A percentile compares a stretch with the other conserved stretches of the same genome.
Evolutionary conservation across 805 yeast genomes (phyloP).

Genomic region (Kregervanrija fluxuum): DNA sequence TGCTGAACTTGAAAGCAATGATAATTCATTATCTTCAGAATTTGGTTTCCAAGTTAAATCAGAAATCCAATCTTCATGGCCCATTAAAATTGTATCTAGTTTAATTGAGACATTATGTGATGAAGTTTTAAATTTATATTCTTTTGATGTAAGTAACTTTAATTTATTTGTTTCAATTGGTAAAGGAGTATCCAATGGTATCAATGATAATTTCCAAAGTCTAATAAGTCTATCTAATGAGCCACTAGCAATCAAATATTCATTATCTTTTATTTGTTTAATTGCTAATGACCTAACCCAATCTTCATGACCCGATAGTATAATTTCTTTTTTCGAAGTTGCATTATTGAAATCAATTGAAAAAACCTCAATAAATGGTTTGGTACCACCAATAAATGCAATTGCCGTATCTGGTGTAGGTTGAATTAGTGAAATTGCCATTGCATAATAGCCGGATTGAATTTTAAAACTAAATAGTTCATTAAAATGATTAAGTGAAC

Average conservation of each 20-base stretch:
- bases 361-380: constrained; percentile 45
- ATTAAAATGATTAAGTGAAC: constrained; percentile 18
- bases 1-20: constrained; percentile 78
- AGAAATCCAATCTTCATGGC: constrained; percentile 97
- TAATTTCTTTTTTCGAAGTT: constrained; percentile 33
- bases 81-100: constrained; percentile 92
- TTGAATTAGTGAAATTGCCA: constrained; percentile 30
- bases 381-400: constrained; percentile 71
- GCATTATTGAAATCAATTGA: constrained; percentile 31
- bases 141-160: constrained; percentile 60
- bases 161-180: constrained; percentile 38
- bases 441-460: constrained; percentile 42
- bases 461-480: constrained; percentile 28
- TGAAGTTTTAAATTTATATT: constrained; percentile 47
- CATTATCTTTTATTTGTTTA: constrained; percentile 39
- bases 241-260: constrained; percentile 73
- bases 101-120: constrained; percentile 42
- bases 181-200: constrained; percentile 47
- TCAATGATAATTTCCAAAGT: constrained; percentile 68
- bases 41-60: constrained; percentile 75
- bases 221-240: constrained; percentile 91
- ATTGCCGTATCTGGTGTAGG: constrained; percentile 25
- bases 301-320: constrained; percentile 86
- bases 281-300: constrained; percentile 81
- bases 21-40: constrained; percentile 27